These are phyloP conservation scores for Alnus glutinosa DNA, from an alignment of 306 rosid genomes.

Conservation along the genomic window DNA sequence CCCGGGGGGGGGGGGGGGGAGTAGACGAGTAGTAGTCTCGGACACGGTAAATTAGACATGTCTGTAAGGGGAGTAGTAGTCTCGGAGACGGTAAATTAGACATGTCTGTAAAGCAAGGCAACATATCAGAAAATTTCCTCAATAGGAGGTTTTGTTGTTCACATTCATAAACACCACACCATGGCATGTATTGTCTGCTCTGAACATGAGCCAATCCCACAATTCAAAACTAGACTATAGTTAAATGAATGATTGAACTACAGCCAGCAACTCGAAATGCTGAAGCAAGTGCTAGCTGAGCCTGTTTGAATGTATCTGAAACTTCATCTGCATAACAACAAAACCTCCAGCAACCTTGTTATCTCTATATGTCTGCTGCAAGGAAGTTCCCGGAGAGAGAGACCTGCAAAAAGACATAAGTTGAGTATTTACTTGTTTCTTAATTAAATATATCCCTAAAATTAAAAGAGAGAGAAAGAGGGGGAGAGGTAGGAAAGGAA, in stretches of 20 bases:
- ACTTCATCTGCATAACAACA: not conserved
- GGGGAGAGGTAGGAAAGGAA: not conserved
- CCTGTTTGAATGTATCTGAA: not conserved
- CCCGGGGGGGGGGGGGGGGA: no score
- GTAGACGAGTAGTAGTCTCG: no score
- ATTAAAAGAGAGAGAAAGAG: not conserved
- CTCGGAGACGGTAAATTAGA: no score
- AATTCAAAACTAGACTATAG: not conserved
- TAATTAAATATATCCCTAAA: constrained; percentile 1
- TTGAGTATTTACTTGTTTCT: not conserved
- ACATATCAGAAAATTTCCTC: not conserved
- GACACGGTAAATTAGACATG: no score
- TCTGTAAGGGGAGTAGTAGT: no score
- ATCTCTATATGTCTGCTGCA: constrained; percentile 65
- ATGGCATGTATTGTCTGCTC: not conserved
- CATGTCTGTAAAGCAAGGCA: no score
- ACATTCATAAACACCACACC: not conserved
- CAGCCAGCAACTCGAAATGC: not conserved
- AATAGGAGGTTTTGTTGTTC: not conserved
- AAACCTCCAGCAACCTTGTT: not conserved
- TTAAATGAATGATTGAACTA: not conserved
- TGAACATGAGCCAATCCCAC: not conserved
- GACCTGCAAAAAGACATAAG: constrained; percentile 51
- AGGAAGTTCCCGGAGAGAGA: constrained; percentile 65
- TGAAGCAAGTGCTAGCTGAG: not conserved